Evolutionary conservation across 257 asterid genomes (phyloP), one percentile per base, ranked within the genome.

Genomic region (Fraxinus pennsylvanica): DNA sequence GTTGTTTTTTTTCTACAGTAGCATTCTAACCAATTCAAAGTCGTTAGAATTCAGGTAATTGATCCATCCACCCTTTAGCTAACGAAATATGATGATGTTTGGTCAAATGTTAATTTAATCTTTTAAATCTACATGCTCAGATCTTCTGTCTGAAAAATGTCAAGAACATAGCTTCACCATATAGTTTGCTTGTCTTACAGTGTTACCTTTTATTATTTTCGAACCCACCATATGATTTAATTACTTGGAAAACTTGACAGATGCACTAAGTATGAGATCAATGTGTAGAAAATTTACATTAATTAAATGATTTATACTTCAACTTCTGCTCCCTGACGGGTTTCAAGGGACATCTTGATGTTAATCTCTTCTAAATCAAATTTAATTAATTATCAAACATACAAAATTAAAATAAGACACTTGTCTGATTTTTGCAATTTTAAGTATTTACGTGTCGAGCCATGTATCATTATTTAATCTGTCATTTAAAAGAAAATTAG

Each of bases 11-110:
- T 45, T 4, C 54, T 13, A 45, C 54, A 45, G n/a, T 45, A 45
- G 54, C 54, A 13, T 6, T 45, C 54, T 45, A 13, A 39, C 10
- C 36, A 80, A 74, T 76, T 73, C 79, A 74, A 78, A 81, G 87
- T 81, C 87, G 87, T 84, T 84, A 81, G 81, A 73, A 73, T 79
- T 83, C 84, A 70, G 87, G 87, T 80, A 82, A 68, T 68, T 63
- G 39, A 77, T 77, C 71, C 82, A 84, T 84, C 81, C 66, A 84
- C 80, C 77, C 70, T 78, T 67, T 76, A 84, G 76, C 85, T 81
- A 84, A 78, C 87, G 69, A 81, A 38, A 39, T 45, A 45, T 45
- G 54, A 63, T 8, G 80, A 77, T 68, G 32, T 47, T 83, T 57
- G 82, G 54, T 13, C 19, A 13, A 45, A 45, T 4, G 14, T 45